phyloP scores from a whole-genome alignment of 768 basidiomycete species.

The Butyriboletus loyo region DNA sequence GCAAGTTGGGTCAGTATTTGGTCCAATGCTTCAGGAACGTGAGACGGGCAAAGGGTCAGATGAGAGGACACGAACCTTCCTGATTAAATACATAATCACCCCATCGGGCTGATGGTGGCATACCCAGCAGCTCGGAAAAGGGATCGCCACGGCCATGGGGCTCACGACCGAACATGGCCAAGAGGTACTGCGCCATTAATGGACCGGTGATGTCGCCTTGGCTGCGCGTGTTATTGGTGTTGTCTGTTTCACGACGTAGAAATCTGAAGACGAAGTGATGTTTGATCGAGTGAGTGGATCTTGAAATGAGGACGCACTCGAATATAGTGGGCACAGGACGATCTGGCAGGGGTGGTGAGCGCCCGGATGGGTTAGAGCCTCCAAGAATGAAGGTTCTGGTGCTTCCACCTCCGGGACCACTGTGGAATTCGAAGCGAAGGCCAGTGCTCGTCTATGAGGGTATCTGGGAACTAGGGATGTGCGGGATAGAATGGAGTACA shows the following conservation, averaged over 20 bases:
- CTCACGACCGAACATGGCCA: conserved; percentile 50
- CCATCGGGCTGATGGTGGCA: conserved; percentile 55
- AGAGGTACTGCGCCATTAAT: conserved; percentile 70
- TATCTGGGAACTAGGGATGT: neutral
- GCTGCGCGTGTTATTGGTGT: conserved; percentile 16
- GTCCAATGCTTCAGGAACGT: conserved; percentile 56
- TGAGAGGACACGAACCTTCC: conserved; percentile 53
- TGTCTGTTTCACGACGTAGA: conserved; percentile 28
- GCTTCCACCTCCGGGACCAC: conserved; percentile 25
- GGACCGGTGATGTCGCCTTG: conserved; percentile 51
- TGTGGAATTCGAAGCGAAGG: conserved; percentile 37
- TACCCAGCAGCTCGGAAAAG: conserved; percentile 41
- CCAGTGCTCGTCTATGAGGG: conserved; percentile 18
- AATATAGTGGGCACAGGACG: conserved; percentile 42
- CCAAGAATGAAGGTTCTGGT: conserved; percentile 39
- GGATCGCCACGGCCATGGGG: conserved; percentile 37
- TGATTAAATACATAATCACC: conserved; percentile 94
- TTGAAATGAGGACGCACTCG: conserved; percentile 40
- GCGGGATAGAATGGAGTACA: neutral
- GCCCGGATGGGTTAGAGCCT: conserved; percentile 28
- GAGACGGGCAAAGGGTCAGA: neutral
- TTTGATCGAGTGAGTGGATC: no score
- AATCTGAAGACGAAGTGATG: conserved; percentile 28
- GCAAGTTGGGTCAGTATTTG: conserved; percentile 86
- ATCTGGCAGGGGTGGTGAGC: conserved; percentile 27